phyloP scores from a whole-genome alignment of 176 grass and related monocot species.

The Rhynchospora pubera region DNA sequence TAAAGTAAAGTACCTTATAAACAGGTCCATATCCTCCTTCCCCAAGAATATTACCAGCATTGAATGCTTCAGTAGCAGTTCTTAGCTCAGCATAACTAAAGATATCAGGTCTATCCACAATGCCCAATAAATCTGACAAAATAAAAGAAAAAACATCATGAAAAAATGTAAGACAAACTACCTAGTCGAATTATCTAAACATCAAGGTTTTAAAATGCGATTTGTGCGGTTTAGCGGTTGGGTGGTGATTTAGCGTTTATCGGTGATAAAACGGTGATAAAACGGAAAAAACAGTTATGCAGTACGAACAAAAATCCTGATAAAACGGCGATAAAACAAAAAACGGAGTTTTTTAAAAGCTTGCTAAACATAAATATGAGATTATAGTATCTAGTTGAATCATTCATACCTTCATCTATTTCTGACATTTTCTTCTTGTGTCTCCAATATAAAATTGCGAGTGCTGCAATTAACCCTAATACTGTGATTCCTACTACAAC shows the following conservation, averaged over 20 bases:
- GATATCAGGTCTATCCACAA: conserved; percentile 46
- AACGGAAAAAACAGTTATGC: too few species aligned
- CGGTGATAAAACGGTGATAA: too few species aligned
- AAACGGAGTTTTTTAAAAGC: too few species aligned
- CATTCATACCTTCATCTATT: background rate
- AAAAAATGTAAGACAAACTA: background rate
- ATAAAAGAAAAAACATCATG: background rate
- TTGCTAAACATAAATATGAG: background rate
- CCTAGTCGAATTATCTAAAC: background rate
- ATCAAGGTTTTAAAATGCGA: too few species aligned
- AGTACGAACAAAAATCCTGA: too few species aligned
- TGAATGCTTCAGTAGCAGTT: conserved; percentile 63
- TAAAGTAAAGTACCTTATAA: conserved; percentile 50
- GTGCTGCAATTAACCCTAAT: conserved; percentile 33
- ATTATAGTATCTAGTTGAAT: background rate
- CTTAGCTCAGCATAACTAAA: conserved; percentile 62
- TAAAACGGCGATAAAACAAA: too few species aligned
- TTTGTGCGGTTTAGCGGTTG: too few species aligned
- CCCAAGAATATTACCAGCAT: conserved; percentile 57
- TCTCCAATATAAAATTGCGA: conserved; percentile 10
- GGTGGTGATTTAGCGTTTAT: too few species aligned
- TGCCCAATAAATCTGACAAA: conserved; percentile 42
- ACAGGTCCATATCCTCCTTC: conserved; percentile 82
- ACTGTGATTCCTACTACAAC: conserved; percentile 33
- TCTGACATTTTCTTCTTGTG: conserved; percentile 17